These are phyloP conservation scores for Parvularia atlantis DNA, from an alignment of 78 protist genomes.

Conservation along the genomic window DNA sequence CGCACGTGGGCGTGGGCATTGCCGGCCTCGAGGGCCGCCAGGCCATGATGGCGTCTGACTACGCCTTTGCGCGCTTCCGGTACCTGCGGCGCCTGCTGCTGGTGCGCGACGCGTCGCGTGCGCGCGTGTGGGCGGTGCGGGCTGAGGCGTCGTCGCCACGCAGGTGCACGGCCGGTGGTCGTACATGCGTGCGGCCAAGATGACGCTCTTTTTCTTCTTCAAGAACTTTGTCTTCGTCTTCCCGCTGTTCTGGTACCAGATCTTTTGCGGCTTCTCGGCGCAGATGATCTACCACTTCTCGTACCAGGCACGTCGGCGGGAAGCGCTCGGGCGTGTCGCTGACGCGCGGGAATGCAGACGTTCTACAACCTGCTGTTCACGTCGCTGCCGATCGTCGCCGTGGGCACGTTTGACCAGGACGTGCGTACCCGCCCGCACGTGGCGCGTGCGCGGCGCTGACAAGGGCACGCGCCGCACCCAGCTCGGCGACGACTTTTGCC, in stretches of 20 bases:
- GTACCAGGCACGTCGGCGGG: not conserved
- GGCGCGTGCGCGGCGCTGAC: no score
- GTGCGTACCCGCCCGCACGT: no score
- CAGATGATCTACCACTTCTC: constrained; percentile 51
- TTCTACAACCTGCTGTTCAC: constrained; percentile 26
- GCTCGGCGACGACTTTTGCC: no score
- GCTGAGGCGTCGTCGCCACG: no score
- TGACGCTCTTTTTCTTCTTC: constrained; percentile 14
- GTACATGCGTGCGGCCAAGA: constrained; percentile 34
- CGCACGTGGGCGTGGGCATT: constrained; percentile 90
- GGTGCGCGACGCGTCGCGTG: no score
- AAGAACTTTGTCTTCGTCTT: constrained; percentile 4
- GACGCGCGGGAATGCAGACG: no score
- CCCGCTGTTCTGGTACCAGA: constrained; percentile 28
- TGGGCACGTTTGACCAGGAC: constrained; percentile 22
- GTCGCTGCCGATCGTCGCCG: constrained; percentile 8
- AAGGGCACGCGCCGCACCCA: no score
- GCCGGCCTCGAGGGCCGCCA: constrained; percentile 86
- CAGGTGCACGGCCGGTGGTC: constrained; percentile 67
- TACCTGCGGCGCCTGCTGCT: constrained; percentile 6
- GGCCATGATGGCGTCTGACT: constrained; percentile 77
- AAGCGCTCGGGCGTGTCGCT: no score
- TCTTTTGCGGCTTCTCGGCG: constrained; percentile 32
- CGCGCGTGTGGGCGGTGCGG: no score
- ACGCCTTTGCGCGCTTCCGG: constrained; percentile 27